Base-by-base conservation (phyloP, 345 rosid species). In the Hibiscus syriacus region DNA sequence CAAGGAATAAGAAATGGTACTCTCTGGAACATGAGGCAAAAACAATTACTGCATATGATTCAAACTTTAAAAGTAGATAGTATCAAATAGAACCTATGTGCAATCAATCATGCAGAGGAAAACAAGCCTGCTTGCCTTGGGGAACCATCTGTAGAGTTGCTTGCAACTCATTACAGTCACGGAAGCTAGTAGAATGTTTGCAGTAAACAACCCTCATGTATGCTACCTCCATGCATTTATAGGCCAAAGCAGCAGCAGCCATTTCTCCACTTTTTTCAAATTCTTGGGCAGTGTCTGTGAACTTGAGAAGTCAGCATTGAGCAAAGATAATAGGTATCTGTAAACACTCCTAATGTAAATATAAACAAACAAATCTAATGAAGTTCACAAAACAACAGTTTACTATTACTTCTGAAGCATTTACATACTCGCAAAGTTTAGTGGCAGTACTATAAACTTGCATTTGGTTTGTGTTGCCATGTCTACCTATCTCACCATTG, bases 171-270 rank as follows among this genome's bases (percentile, higher is more conserved):
- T 64, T 77, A 78, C 69, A 62, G 26, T 88, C 91, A 72, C 81
- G 74, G 72, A 74, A 78, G 41, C 67, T 52, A 72, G 74, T 69
- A 67, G 74, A 71, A 76, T 76, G 74, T 77, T 69, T 82, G 74
- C 83, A 79, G 75, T 72, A 79, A 70, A 81, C 88, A 48, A 85
- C 66, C 77, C 88, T 87, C 90, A 84, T 77, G 74, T 74, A 83
- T 38, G 92, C 92, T 67, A 88, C 89, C 74, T 92, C 96, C 81
- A 81, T 73, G 80, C 98, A 88, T 81, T 92, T 90, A 79, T 82
- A 88, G 61, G 90, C 95, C 86, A 88, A 80, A 73, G 92, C 79
- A 81, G 92, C 90, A 80, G 86, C 80, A 71, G 86, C 86, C 97
- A 81, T 82, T 70, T 90, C 90, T 48, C 66, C 55, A 29, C 69